Conservation (phyloP, 2,329 filamentous ascomycete species). For the Colletotrichum sp. region DNA sequence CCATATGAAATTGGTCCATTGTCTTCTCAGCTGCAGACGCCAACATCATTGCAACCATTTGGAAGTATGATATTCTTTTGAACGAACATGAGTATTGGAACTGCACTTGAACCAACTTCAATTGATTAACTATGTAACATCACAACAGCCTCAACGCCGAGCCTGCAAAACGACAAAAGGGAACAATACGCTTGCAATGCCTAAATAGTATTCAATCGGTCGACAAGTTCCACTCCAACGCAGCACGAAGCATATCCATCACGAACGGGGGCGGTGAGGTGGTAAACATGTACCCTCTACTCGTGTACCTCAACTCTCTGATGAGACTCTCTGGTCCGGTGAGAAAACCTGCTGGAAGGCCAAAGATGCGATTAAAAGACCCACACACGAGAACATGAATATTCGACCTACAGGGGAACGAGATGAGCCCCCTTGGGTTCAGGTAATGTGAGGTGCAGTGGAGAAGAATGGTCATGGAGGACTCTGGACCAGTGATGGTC, state of each 20-base stretch:
- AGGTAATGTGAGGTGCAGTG: conserved; percentile 8
- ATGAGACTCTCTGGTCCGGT: conserved; percentile 7
- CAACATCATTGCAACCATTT: not conserved
- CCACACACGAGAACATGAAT: conserved; percentile 7
- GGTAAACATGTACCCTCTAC: conserved; percentile 14
- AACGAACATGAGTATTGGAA: not conserved
- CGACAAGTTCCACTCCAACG: not conserved
- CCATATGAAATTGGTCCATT: not conserved
- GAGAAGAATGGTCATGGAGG: conserved; percentile 10
- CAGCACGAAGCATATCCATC: conserved; percentile 11
- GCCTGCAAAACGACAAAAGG: not conserved
- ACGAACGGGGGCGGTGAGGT: conserved; percentile 13
- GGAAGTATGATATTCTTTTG: not conserved
- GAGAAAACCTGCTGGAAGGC: conserved; percentile 5
- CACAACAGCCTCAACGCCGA: not conserved
- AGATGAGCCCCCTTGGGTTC: not conserved
- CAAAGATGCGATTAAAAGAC: conserved; percentile 4
- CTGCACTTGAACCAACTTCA: not conserved
- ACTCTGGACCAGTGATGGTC: not conserved
- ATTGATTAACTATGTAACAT: rapidly evolving
- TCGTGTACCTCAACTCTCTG: conserved; percentile 17
- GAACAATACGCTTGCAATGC: not conserved
- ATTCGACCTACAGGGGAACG: not conserved
- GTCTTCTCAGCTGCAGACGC: not conserved
- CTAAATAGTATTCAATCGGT: not conserved